These are phyloP conservation scores for Adansonia gregorii DNA, from an alignment of 441 rosid genomes.

Conservation along the genomic window DNA sequence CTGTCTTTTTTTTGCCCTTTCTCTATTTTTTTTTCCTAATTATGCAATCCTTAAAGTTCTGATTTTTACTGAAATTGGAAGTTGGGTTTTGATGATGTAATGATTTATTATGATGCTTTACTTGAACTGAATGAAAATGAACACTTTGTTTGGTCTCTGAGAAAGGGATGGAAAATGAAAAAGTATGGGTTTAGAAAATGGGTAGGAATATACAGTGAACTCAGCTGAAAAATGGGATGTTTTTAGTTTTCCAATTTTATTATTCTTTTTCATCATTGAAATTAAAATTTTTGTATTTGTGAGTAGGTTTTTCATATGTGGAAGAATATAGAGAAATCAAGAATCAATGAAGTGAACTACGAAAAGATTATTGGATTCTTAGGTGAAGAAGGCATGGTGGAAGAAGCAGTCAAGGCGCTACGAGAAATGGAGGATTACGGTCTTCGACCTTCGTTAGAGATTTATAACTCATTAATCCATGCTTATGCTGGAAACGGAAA, in stretches of 20 bases:
- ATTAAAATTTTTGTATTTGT: background rate
- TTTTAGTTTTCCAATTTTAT: background rate
- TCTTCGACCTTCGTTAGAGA: constrained; percentile 49
- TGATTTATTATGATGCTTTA: background rate
- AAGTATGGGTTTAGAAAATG: constrained; percentile 1
- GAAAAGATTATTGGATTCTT: constrained; percentile 59
- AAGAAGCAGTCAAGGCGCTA: constrained; percentile 55
- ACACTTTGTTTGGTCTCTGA: background rate
- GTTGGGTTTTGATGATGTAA: background rate
- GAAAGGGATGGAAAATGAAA: background rate
- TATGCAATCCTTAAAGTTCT: background rate
- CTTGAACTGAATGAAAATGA: background rate
- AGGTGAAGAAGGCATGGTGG: constrained; percentile 48
- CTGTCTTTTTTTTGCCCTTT: constrained; percentile 17
- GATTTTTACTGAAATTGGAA: background rate
- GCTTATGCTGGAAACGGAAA: constrained; percentile 50
- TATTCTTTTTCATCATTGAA: background rate
- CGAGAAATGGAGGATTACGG: constrained; percentile 48
- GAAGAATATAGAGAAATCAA: constrained; percentile 50
- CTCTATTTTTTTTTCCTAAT: background rate
- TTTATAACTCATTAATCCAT: constrained; percentile 62
- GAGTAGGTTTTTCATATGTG: constrained; percentile 68
- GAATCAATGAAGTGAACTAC: constrained; percentile 55
- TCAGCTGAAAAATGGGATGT: background rate
- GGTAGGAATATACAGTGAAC: background rate